A percentile compares a stretch with the other conserved stretches of the same genome.
These are phyloP conservation scores for Rugiboletus extremiorientalis DNA, from an alignment of 1,284 basidiomycete species.

Conservation along the genomic window DNA sequence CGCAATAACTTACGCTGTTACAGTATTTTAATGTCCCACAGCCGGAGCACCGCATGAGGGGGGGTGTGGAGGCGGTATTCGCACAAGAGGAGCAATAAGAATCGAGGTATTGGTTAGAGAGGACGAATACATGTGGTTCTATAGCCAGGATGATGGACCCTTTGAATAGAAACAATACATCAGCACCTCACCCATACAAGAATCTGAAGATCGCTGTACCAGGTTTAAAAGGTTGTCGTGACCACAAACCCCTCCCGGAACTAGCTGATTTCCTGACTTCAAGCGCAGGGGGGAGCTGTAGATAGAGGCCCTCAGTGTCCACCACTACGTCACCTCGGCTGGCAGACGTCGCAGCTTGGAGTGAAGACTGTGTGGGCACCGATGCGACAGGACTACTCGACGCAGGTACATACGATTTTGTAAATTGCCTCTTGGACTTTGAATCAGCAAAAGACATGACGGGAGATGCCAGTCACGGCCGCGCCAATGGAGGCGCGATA, in stretches of 20 bases:
- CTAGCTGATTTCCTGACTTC: constrained; percentile 31
- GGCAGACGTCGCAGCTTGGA: constrained; percentile 14
- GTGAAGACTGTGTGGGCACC: constrained; percentile 14
- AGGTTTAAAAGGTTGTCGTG: constrained; percentile 34
- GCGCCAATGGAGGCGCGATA: too few relatives aligned
- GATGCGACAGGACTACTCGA: constrained; percentile 21
- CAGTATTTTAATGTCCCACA: constrained; percentile 78
- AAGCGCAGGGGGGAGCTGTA: constrained; percentile 29
- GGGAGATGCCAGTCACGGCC: too few relatives aligned
- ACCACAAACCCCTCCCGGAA: constrained; percentile 43
- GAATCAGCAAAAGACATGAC: constrained; percentile 38
- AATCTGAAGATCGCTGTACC: constrained; percentile 34
- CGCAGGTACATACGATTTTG: constrained; percentile 33
- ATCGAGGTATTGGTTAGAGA: constrained; percentile 64
- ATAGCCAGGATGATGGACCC: constrained; percentile 58
- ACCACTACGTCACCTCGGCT: not conserved
- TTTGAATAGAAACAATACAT: constrained; percentile 29
- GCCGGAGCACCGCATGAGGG: constrained; percentile 65
- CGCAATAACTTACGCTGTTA: constrained; percentile 46
- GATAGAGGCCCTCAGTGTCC: constrained; percentile 18
- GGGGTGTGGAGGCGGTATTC: constrained; percentile 33
- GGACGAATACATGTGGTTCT: constrained; percentile 60
- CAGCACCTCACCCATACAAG: not conserved
- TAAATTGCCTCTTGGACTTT: constrained; percentile 27
- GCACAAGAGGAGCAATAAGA: constrained; percentile 72